Base-by-base conservation (phyloP, 2,329 filamentous ascomycete genomes). In the Ascosphaera apis region DNA sequence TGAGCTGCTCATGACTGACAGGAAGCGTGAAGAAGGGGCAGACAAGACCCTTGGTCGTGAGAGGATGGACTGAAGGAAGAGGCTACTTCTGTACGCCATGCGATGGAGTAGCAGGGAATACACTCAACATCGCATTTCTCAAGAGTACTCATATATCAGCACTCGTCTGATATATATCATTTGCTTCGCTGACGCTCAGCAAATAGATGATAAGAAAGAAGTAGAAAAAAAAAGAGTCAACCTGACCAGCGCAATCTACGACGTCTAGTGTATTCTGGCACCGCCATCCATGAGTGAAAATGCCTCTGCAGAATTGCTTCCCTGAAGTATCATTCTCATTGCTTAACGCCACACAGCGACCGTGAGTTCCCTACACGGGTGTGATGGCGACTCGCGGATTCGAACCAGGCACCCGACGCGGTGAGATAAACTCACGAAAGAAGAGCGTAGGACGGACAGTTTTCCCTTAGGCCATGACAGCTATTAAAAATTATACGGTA, bases 221-320 rank as follows among this genome's bases (percentile, higher is more conserved):
- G 21, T n/a, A 38, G 40, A 42, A 45, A 49, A 40, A 43, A 48
- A 48, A 51, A 45, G 42, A 44, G 55, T 58, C 43, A 54, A 51
- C 44, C 41, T 25, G 48, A 44, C 52, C 53, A 50, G 50, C 45
- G 43, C 50, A 47, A 42, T 43, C 48, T 43, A 33, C 48, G 47
- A 46, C 52, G 46, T 53, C 50, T 53, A 54, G 56, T 62, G 62
- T 66, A 52, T 52, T 66, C 63, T 61, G 58, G 54, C 54, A 51
- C 57, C 62, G 63, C 64, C 62, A 64, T 54, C 56, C 53, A 56
- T 57, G 61, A 62, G 61, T 59, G 61, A 56, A 60, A 53, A 52
- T 52, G 49, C 59, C 61, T 65, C 61, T 67, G 64, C 63, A 62
- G 60, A 63, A 66, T 67, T 62, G 53, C 64, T 66, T 63, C 61